Base-by-base conservation (phyloP, 2,329 filamentous ascomycete species). In the Cladophialophora psammophila region DNA sequence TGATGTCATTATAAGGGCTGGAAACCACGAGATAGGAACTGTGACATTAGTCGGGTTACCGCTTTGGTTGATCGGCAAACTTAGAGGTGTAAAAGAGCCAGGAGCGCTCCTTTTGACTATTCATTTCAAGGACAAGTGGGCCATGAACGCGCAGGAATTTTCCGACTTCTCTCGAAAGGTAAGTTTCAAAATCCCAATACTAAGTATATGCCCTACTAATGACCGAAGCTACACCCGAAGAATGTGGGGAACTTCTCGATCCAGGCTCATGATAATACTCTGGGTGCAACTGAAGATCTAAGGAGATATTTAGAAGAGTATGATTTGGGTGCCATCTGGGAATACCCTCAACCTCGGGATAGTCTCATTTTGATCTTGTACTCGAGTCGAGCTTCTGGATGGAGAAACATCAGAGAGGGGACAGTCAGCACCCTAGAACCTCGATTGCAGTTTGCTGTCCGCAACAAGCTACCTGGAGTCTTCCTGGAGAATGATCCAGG, bases 241-340 rank as follows among this genome's bases (percentile, higher is more conserved):
- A 8, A 34, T n/a, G 20, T 61, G 35, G 71, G 42, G 20, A 34
- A 60, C 0, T 65, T 61, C 26, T 15, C 58, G 7, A 60, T 72
- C 54, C 60, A 69, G 45, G 45, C 69, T 5, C 68, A 67, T 55
- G 60, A 65, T n/a, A 65, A 72, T 34, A 71, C 66, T 48, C 40
- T 15, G 13, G 12, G 13, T 13, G 56, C 59, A 5, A 34, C 50
- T 4, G 61, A 64, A 7, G 60, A 48, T 18, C 61, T 73, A 12
- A 56, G 66, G n/a, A 42, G 65, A 18, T 55, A 68, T 45, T 40
- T 72, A 26, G 64, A 72, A 35, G 31, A 32, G 5, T 56, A 70
- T 20, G 59, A 69, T 59, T 13, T 64, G 32, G 63, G 61, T 35
- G 71, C 69, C 10, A 31, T 70, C 7, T 73, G 72, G 72, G 57